Evolutionary conservation across 305 asterid species (phyloP), one percentile per base, ranked within the genome.

Genomic region (Stenogyne calaminthoides): DNA sequence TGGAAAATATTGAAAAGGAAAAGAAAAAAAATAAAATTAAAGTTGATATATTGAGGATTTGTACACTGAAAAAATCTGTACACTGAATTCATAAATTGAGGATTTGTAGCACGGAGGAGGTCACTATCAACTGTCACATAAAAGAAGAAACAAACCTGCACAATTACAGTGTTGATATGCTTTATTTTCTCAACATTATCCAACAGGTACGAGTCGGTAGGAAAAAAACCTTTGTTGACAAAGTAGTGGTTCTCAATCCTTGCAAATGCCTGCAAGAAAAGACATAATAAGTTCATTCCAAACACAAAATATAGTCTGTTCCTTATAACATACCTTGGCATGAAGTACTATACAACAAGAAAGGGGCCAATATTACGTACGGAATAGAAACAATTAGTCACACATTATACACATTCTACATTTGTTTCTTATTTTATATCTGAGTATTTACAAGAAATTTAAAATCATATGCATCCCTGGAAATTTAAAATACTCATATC

Each of bases 191-290:
- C 97, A 40, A 94, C 36, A 71, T 91, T 94, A 76, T 94, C 98
- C 81, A 94, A 78, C 83, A 94, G 82, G 84, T 65, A 91, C 6
- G 98, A 89, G 61, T 89, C 97, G 0, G 91, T 76, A 54, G 92
- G 66, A 39, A 94, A 84, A 78, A 94, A 94, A 15, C 98, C 98
- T 81, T 81, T 87, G 87, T 91, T 94, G 83, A 87, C 84, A 72
- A 94, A 94, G 86, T 91, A 94, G 86, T 94, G 97, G 79, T 91
- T 93, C 89, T 94, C 98, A 81, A 94, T 91, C 93, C 98, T 86
- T 42, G 97, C 97, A 81, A 94, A 91, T 72, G 99, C 99, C 99
- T 91, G 87, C 29, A 25, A 25, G 61, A 80, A 8, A 66, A 68
- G 67, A 57, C 54, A 80, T 15, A 74, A 77, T 37, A 63, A 39